phyloP scores from a whole-genome alignment of 73 alveolate genomes.

The Paramecium sonneborni region DNA sequence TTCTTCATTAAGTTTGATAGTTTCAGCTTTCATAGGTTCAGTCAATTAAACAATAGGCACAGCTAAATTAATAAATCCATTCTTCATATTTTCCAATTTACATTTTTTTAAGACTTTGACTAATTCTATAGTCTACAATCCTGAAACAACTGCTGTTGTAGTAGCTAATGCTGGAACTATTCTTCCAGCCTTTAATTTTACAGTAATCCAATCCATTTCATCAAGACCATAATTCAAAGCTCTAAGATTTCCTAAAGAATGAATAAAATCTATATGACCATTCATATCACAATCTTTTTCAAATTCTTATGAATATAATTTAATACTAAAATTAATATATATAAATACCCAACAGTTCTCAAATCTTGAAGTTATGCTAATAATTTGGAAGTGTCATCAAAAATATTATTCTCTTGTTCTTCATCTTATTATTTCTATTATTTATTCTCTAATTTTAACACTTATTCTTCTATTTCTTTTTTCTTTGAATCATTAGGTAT shows the following conservation, averaged over 20 bases:
- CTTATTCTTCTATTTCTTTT: constrained; percentile 81
- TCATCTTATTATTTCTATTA: constrained; percentile 69
- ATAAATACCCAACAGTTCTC: constrained; percentile 55
- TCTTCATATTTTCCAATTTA: constrained; percentile 57
- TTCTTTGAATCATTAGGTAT: constrained; percentile 85
- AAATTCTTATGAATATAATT: constrained; percentile 79
- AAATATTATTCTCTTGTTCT: constrained; percentile 65
- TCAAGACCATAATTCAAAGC: constrained; percentile 88
- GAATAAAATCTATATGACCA: constrained; percentile 92
- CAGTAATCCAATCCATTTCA: constrained; percentile 96
- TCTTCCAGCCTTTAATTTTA: constrained; percentile 96
- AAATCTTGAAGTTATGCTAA: constrained; percentile 68
- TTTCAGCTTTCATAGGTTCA: constrained; percentile 47
- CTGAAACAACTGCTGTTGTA: constrained; percentile 97
- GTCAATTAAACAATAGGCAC: constrained; percentile 58
- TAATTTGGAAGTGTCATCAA: constrained; percentile 63
- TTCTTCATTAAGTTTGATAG: constrained; percentile 40
- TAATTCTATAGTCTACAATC: constrained; percentile 88
- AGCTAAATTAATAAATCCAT: constrained; percentile 64
- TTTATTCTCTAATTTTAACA: constrained; percentile 72
- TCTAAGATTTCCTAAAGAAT: constrained; percentile 90
- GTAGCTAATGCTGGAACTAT: constrained; percentile 98
- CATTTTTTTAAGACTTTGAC: constrained; percentile 71
- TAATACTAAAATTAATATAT: neutral
- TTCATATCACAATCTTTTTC: constrained; percentile 94